Evolutionary conservation across 2,329 filamentous ascomycete species (phyloP), one percentile per base, ranked within the genome.

Genomic region (Claviceps sp.): DNA sequence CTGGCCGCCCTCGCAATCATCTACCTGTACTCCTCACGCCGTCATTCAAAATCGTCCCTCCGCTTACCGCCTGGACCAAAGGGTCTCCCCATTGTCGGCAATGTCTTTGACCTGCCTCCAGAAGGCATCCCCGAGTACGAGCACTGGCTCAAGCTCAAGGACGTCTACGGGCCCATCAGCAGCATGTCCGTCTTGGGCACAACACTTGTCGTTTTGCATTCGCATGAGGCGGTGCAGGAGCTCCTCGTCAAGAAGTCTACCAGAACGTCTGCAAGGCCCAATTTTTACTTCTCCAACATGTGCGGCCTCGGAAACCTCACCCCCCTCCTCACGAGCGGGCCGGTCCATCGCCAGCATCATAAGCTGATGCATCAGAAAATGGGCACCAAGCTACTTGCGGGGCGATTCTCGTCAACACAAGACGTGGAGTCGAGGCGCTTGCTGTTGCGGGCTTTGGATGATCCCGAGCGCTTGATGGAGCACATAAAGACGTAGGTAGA

Each of bases 111-210:
- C 29, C 29, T 55, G 8, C 52, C 54, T 6, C 50, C 50, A 4
- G 7, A 13, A 5, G 52, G 39, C 3, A 22, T 14, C 2, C 47
- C 45, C 7, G 47, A 54, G n/a, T 51, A 38, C 23, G 8, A 47
- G 22, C 52, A 55, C 39, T 54, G 52, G 51, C 37, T 55, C 9
- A 45, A 47, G 34, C 46, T 52, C 38, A 54, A 54, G 34, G 47
- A 52, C 4, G 11, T 34, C 0, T 56, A 53, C 22, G 68, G 87
- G 83, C 73, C 63, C 1, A 57, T 63, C 1, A 62, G 60, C 43
- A 64, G 68, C 11, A 48, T 71, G 16, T 70, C 62, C 0, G 61
- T 69, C 1, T 53, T 71, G 29, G 70, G 71, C 0, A 62, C 68
- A 42, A 69, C 68, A 0, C 60, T 72, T 4, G 56, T 74, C 9